Percentiles rank a stretch among this genome's conserved stretches.
These are phyloP conservation scores for Gnomoniopsis smithogilvyi DNA, from an alignment of 2,329 filamentous ascomycete genomes.

Conservation along the genomic window DNA sequence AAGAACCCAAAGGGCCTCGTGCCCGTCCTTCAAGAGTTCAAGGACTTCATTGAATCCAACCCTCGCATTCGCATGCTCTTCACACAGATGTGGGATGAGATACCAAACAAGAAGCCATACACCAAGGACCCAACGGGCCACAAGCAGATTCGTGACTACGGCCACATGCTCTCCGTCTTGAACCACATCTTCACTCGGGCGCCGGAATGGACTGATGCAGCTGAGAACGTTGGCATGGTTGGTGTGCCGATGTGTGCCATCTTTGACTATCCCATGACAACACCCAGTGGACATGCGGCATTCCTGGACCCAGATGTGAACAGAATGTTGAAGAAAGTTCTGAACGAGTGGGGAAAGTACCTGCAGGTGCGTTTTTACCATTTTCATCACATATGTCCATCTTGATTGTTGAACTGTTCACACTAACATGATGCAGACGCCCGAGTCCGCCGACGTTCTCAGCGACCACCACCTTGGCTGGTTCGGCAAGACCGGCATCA, in stretches of 20 bases:
- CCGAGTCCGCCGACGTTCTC: conserved; percentile 51
- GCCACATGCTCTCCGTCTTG: conserved; percentile 63
- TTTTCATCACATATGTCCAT: not conserved
- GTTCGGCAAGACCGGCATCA: conserved; percentile 49
- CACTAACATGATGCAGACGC: conserved; percentile 31
- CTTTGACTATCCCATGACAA: conserved; percentile 56
- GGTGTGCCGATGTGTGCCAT: conserved; percentile 52
- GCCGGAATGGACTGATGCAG: conserved; percentile 51
- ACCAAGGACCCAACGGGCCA: conserved; percentile 57
- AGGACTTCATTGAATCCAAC: conserved; percentile 61
- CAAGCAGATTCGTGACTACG: conserved; percentile 61
- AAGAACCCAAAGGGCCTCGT: conserved; percentile 47
- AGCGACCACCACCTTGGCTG: conserved; percentile 44
- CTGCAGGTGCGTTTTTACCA: conserved; percentile 35
- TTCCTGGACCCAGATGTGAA: conserved; percentile 56
- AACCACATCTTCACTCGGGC: conserved; percentile 55
- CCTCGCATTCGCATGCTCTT: conserved; percentile 66
- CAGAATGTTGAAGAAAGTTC: conserved; percentile 48
- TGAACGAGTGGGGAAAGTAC: conserved; percentile 57
- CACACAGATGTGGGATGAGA: conserved; percentile 64
- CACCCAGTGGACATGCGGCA: conserved; percentile 49
- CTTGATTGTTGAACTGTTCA: not conserved
- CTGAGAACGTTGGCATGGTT: conserved; percentile 48
- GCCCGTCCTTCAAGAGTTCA: conserved; percentile 62
- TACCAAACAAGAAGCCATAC: conserved; percentile 60